A percentile compares a stretch with the other conserved stretches of the same genome.
Evolutionary conservation across 306 rosid genomes (phyloP).

Genomic region (Boehmeria nivea): DNA sequence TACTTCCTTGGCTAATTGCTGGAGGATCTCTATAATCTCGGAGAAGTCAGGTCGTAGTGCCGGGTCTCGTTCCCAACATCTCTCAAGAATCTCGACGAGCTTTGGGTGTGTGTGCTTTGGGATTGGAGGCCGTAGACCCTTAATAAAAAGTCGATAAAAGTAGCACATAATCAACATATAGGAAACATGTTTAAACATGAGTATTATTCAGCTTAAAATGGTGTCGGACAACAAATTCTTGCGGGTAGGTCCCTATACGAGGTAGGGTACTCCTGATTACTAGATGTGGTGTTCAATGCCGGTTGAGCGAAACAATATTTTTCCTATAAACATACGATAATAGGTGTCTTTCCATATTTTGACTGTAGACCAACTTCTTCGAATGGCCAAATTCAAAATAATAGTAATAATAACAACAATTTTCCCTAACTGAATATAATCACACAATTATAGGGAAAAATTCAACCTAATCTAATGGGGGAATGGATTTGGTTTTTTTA

Average conservation of each 20-base stretch:
- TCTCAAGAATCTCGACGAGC: constrained; percentile 72
- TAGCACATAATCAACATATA: background rate
- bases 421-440: no score
- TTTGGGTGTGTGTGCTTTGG: constrained; percentile 83
- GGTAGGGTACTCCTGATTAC: no score
- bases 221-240: background rate
- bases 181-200: background rate
- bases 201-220: background rate
- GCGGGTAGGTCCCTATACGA: constrained; percentile 4
- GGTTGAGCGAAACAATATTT: no score
- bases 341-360: no score
- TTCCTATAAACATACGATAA: no score
- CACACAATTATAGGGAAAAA: no score
- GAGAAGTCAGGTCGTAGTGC: constrained; percentile 72
- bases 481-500: constrained; percentile 18
- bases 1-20: constrained; percentile 69
- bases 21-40: constrained; percentile 67
- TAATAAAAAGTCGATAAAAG: constrained; percentile 14
- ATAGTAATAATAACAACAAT: no score
- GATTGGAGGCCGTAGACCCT: constrained; percentile 81
- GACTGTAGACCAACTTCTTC: no score
- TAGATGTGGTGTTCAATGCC: no score
- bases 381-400: no score
- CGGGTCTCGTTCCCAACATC: constrained; percentile 90
- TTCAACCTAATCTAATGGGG: no score